Base-by-base conservation (phyloP, 1,139 yeast species). In the Debaryomycetaceae sp. region DNA sequence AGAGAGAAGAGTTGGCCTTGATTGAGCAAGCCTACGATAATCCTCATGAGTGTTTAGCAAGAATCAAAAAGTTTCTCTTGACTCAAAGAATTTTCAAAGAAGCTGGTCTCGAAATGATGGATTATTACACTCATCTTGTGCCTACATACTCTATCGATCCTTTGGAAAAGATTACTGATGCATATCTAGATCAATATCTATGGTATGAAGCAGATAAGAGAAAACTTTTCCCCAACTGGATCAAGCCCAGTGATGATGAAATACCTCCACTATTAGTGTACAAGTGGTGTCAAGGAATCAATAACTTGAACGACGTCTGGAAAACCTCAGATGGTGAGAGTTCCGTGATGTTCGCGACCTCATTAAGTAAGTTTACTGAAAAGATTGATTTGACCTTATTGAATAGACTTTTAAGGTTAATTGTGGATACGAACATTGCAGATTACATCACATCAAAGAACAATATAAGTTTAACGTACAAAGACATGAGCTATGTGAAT, bases 11-110 rank as follows among this genome's bases (percentile, higher is more conserved):
- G 54, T 65, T 92, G 45, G 95, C 97, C 0, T 69, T 92, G 47
- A 89, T 94, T 39, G 98, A 94, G 56, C 96, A 89, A 55, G 98
- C 98, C 0, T 92, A 88, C 58, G 99, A 92, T 54, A 88, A 88
- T 50, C 99, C 99, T 0, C 96, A 89, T 58, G 98, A 92, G 56
- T 85, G 92, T 47, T 70, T 94, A 44, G 85, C 85, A 14, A 78
- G 96, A 46, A 78, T 92, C 42, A 94, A 92, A 62, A 84, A 87
- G 51, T 81, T 83, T 38, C 63, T 94, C 34, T 67, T 91, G 42
- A 87, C 97, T 0, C 97, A 91, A 59, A 73, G 98, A 45, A 94
- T 88, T 8, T 94, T 92, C 65, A 91, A 89, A 56, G 97, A 94
- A 47, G 89, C 84, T 3, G 83, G 84, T 1, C 59, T 94, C 32